A percentile compares a stretch with the other conserved stretches of the same genome.
Conservation (phyloP, 192 early-diverging fungal species). For the Backusella morwellensis region DNA sequence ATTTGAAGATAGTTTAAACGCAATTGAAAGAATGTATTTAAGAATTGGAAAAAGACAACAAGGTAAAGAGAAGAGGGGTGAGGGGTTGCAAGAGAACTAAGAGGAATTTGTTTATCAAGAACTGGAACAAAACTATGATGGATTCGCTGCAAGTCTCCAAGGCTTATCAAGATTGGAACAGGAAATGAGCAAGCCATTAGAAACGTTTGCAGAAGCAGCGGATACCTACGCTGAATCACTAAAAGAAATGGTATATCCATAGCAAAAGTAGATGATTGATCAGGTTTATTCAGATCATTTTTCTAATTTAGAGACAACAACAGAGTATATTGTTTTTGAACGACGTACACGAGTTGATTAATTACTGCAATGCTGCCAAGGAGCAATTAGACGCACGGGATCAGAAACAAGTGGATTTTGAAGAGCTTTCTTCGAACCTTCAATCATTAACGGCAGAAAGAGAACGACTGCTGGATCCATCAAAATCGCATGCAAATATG, state of each 20-base stretch:
- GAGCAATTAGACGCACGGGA: slow-evolving; percentile 79
- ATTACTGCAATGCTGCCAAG: slow-evolving; percentile 72
- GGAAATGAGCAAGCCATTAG: slow-evolving; percentile 69
- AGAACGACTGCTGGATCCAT: slow-evolving; percentile 55
- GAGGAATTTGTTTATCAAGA: slow-evolving; percentile 36
- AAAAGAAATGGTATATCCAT: slow-evolving; percentile 60
- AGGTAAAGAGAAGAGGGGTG: slow-evolving; percentile 27
- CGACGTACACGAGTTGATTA: slow-evolving; percentile 78
- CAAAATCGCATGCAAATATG: slow-evolving; percentile 21
- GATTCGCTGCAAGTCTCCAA: slow-evolving; percentile 68
- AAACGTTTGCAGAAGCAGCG: slow-evolving; percentile 69
- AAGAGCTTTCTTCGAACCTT: slow-evolving; percentile 79
- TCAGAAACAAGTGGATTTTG: slow-evolving; percentile 94
- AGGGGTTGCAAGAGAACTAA: background rate
- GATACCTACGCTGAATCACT: slow-evolving; percentile 63
- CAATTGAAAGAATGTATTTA: slow-evolving; percentile 76
- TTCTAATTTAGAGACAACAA: slow-evolving; percentile 41
- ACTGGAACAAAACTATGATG: slow-evolving; percentile 69
- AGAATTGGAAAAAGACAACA: slow-evolving; percentile 70
- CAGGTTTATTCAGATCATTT: background rate
- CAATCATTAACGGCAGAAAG: slow-evolving; percentile 66
- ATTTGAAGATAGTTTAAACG: slow-evolving; percentile 79
- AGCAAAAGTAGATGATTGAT: background rate
- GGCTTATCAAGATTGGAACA: slow-evolving; percentile 84
- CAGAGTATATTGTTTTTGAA: slow-evolving; percentile 71